Percentiles rank a stretch among this genome's conserved stretches.
phyloP scores from a whole-genome alignment of 495 filamentous ascomycete genomes.

The Lasiosphaeris hirsuta region DNA sequence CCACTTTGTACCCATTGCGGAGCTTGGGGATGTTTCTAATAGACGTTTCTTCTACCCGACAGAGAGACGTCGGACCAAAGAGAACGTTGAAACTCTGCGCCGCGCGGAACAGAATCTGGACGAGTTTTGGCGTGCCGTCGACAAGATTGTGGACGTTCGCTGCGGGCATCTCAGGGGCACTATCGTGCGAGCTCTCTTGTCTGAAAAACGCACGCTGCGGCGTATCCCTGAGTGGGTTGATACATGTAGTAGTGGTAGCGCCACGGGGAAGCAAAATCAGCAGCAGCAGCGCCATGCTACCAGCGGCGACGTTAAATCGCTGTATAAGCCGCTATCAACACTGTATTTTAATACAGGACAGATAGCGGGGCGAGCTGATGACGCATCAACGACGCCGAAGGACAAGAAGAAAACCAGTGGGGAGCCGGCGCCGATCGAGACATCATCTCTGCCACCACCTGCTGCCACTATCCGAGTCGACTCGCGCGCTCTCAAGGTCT shows the following conservation, averaged over 20 bases:
- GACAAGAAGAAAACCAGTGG: no score
- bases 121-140: constrained; percentile 41
- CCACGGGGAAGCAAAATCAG: constrained; percentile 5
- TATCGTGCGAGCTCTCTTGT: constrained; percentile 11
- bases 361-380: no score
- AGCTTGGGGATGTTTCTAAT: constrained; percentile 29
- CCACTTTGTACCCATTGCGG: constrained; percentile 5
- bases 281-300: not conserved
- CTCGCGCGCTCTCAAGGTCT: constrained; percentile 33
- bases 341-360: no score
- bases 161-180: no score
- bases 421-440: no score
- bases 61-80: constrained; percentile 46
- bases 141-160: not conserved
- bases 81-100: constrained; percentile 35
- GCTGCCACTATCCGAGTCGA: constrained; percentile 34
- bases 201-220: constrained; percentile 29
- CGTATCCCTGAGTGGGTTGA: constrained; percentile 22
- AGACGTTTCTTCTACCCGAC: constrained; percentile 47
- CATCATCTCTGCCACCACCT: no score
- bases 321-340: not conserved
- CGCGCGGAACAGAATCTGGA: constrained; percentile 49
- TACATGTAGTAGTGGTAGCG: not conserved
- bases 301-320: not conserved
- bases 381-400: no score